Conservation (phyloP, 805 yeast genomes). For the Saturnispora silvae region DNA sequence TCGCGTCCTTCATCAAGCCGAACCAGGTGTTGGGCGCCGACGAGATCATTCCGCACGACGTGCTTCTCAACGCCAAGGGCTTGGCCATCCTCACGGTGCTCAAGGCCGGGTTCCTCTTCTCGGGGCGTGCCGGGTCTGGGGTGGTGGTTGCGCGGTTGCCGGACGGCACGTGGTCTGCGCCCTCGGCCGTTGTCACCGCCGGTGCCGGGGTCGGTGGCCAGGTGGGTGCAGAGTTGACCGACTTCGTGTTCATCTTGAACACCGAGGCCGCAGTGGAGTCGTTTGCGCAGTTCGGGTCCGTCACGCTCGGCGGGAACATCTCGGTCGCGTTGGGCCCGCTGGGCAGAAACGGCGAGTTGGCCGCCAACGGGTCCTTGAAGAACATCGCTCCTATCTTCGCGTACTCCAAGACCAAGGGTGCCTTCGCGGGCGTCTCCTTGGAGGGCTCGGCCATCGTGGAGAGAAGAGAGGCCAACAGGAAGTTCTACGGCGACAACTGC, state of each 20-base stretch:
- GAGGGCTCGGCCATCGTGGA: conserved; percentile 97
- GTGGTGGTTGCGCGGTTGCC: conserved; percentile 87
- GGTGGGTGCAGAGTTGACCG: conserved; percentile 92
- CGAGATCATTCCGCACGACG: conserved; percentile 78
- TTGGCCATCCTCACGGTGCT: conserved; percentile 86
- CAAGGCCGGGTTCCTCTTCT: conserved; percentile 91
- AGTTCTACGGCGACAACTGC: conserved; percentile 81
- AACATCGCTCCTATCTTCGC: conserved; percentile 86
- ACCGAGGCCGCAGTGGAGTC: conserved; percentile 82
- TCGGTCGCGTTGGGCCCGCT: conserved; percentile 96
- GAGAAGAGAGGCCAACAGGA: conserved; percentile 93
- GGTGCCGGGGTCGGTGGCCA: conserved; percentile 99
- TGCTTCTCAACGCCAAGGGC: conserved; percentile 84
- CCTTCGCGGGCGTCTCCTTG: conserved; percentile 93
- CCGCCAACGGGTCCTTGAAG: conserved; percentile 83
- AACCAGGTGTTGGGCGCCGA: conserved; percentile 89
- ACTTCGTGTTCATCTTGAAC: conserved; percentile 88
- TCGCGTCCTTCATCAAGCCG: conserved; percentile 86
- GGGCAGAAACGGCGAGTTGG: conserved; percentile 96
- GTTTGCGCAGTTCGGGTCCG: conserved; percentile 87
- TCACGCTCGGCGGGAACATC: conserved; percentile 89
- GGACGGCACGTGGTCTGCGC: conserved; percentile 96
- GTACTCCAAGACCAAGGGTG: conserved; percentile 91
- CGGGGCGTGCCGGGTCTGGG: conserved; percentile 97
- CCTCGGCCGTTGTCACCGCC: conserved; percentile 88